Evolutionary conservation across 1,284 basidiomycete genomes (phyloP).

Genomic region (Naganishia sp.): DNA sequence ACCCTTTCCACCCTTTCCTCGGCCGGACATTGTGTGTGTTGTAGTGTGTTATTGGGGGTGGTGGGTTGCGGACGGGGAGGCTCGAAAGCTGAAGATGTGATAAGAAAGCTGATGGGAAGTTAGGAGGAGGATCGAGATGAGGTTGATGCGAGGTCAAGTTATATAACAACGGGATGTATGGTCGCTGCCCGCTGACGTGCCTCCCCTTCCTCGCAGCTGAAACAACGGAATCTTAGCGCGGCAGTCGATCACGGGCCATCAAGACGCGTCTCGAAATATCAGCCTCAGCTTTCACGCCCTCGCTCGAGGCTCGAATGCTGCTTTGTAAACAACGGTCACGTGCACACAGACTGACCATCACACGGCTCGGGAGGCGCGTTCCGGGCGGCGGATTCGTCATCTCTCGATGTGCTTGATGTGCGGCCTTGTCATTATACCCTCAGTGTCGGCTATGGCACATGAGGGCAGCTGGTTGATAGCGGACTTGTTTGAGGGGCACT

Average conservation of each 20-base stretch:
- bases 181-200: not conserved
- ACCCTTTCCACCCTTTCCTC: slow-evolving; percentile 68
- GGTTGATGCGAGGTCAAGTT: not conserved
- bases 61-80: not conserved
- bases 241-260: not conserved
- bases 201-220: not conserved
- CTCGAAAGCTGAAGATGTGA: slow-evolving; percentile 16
- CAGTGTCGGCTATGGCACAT: too few species aligned
- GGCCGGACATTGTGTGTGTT: slow-evolving; percentile 65
- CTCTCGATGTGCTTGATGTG: too few species aligned
- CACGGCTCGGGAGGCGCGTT: not conserved
- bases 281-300: not conserved
- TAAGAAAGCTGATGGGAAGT: slow-evolving; percentile 13
- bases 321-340: not conserved
- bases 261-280: slow-evolving; percentile 9
- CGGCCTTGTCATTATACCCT: too few species aligned
- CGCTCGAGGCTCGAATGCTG: not conserved
- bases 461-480: too few species aligned
- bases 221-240: not conserved
- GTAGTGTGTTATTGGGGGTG: slow-evolving; percentile 11
- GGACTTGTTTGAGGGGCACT: too few species aligned
- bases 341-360: not conserved
- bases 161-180: slow-evolving; percentile 16
- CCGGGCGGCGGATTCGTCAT: not conserved
- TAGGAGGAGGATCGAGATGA: not conserved